Base-by-base conservation (phyloP, 768 basidiomycete species). In the Coprinellus micaceus region DNA sequence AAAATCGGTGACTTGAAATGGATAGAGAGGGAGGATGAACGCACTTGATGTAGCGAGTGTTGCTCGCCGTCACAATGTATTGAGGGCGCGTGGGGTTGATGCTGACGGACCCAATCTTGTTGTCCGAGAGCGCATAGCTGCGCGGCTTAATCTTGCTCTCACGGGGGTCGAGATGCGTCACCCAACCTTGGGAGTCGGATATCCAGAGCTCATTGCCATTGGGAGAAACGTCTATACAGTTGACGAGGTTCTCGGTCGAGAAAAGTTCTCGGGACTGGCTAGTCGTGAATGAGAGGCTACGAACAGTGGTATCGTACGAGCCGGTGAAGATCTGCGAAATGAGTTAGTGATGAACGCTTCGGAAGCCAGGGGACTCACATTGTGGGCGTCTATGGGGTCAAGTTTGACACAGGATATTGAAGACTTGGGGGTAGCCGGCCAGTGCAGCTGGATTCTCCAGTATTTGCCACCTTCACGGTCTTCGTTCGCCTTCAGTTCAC, bases 141-240 rank as follows among this genome's bases (percentile, higher is more conserved):
- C 79, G 76, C 4, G 78, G 77, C 33, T 80, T 80, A 1, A 76
- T 75, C 59, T 75, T 78, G 46, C 77, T 73, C 64, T 89, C 79
- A 15, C 91, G 85, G 36, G 92, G 71, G 67, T 94, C 91, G 21
- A 89, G 70, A 59, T 90, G 91, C 6, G 87, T 89, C 4, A 83
- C 74, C 22, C 89, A 86, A 15, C 91, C 91, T 6, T 70, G 60
- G 2, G 74, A 77, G 66, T 94, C 91, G 1, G 89, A 89, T 52
- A 93, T 78, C 91, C 91, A 94, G 79, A 94, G 81, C 65, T 92
- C 90, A 49, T 86, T 74, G 0, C 91, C 91, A 2, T 74, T 72
- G 0, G 85, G 82, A 0, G 81, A 69, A 12, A 91, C 62, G 59
- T 94, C 91, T 50, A 93, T 74, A 60, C 83, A 85, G n/a, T 79